Percentiles rank a stretch among this genome's conserved stretches.
Evolutionary conservation across 805 yeast species (phyloP).

Genomic region (Candida lessepsii): DNA sequence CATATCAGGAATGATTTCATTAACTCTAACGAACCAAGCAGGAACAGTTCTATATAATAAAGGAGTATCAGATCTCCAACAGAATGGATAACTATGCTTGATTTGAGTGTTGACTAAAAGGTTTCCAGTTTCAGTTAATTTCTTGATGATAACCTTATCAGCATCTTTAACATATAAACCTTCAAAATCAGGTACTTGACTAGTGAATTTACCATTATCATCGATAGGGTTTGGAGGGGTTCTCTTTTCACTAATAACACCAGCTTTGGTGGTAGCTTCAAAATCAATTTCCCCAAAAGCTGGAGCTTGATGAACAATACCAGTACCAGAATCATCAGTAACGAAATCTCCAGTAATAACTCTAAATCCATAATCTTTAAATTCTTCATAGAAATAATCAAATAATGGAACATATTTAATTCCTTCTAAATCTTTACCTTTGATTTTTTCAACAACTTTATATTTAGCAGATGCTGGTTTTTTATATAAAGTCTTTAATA

Average conservation of each 20-base stretch:
- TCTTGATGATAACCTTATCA: slow-evolving; percentile 84
- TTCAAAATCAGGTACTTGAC: slow-evolving; percentile 67
- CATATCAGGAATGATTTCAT: slow-evolving; percentile 85
- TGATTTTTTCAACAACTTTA: slow-evolving; percentile 75
- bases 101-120: slow-evolving; percentile 76
- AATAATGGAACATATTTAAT: slow-evolving; percentile 79
- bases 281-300: slow-evolving; percentile 99
- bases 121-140: slow-evolving; percentile 74
- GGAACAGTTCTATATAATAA: slow-evolving; percentile 95
- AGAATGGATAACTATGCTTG: slow-evolving; percentile 96
- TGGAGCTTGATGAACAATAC: slow-evolving; percentile 98
- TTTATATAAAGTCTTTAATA: slow-evolving; percentile 83
- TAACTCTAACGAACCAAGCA: slow-evolving; percentile 95
- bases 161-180: slow-evolving; percentile 95
- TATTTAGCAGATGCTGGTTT: slow-evolving; percentile 89
- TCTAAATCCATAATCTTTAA: slow-evolving; percentile 74
- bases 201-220: slow-evolving; percentile 83
- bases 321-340: slow-evolving; percentile 94
- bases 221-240: slow-evolving; percentile 93
- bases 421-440: slow-evolving; percentile 81
- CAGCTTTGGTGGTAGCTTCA: slow-evolving; percentile 71
- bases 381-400: slow-evolving; percentile 73
- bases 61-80: slow-evolving; percentile 99
- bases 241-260: slow-evolving; percentile 66
- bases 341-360: slow-evolving; percentile 85